Conservation (phyloP, 2,329 filamentous ascomycete genomes). For the Monosporascus sp. region DNA sequence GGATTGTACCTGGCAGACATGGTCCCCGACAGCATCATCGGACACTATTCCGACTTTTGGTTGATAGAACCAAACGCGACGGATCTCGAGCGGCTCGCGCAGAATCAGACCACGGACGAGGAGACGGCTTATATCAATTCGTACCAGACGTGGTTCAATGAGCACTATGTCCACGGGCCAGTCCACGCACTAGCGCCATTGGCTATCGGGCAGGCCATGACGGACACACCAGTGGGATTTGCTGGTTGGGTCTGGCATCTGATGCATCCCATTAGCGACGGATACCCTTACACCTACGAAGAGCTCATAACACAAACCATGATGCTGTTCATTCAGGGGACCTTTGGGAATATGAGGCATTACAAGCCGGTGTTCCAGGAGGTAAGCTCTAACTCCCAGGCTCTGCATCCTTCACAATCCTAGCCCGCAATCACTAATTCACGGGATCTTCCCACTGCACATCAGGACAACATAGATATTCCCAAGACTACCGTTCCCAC, state of each 20-base stretch:
- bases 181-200: not conserved
- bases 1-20: too few relatives aligned
- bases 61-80: not conserved
- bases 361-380: too few relatives aligned
- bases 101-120: not conserved
- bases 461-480: too few relatives aligned
- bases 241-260: conserved; percentile 5
- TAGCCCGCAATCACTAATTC: too few relatives aligned
- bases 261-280: not conserved
- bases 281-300: not conserved
- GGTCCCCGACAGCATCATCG: conserved; percentile 4
- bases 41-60: conserved; percentile 1
- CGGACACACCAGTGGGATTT: conserved; percentile 3
- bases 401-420: too few relatives aligned
- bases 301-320: conserved; percentile 1
- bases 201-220: not conserved
- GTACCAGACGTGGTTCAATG: too few relatives aligned
- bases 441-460: too few relatives aligned
- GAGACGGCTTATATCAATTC: not conserved
- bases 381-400: too few relatives aligned
- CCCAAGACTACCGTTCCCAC: too few relatives aligned
- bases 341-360: not conserved
- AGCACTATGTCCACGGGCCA: not conserved
- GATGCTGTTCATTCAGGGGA: not conserved
- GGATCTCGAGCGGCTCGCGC: conserved; percentile 1